Evolutionary conservation across 148 eudicot genomes (phyloP), one percentile per base, ranked within the genome.

Genomic region (Tetragonia tetragonoides): DNA sequence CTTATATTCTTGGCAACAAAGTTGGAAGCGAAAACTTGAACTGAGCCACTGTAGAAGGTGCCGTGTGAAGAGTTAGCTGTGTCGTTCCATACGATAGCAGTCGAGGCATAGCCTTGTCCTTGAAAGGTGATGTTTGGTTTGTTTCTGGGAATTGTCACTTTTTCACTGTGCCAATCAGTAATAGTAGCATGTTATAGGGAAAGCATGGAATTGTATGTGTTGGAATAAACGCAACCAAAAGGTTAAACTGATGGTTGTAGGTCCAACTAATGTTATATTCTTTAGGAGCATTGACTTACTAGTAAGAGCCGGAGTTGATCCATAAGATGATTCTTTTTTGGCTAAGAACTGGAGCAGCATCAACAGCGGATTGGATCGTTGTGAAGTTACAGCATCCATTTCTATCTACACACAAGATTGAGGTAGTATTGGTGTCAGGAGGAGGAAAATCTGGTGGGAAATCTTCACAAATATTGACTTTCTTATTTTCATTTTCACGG

Each of bases 301-400:
- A 87, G 85, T 95, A 95, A 57, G 89, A 73, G 51, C 96, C 97
- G 11, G 77, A 82, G 80, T 93, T 91, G 81, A 92, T 91, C 99
- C 99, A 95, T 38, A 95, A 81, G 5, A 87, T 49, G 74, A 78
- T 86, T 83, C 90, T 83, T 77, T 88, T 92, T 60, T 78, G 88
- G 85, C 89, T 90, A 57, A 84, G 76, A 59, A 79, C 77, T 11
- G 85, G 89, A 3, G 89, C 88, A 28, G 93, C 90, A 72, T 91
- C 91, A 15, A 95, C 85, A 40, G 99, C 99, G 3, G 96, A 86
- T 72, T 95, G 97, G 7, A 95, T 85, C 0, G 94, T 85, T 0
- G 97, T 93, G 82, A 89, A 95, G 77, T 93, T 91, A 77, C 99
- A 95, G 60, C 99, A 95, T n/a, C 99, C 99, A 21, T 91, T 89